Evolutionary conservation across 805 yeast genomes (phyloP), one percentile per base, ranked within the genome.

Genomic region (Kuraishia hungarica): DNA sequence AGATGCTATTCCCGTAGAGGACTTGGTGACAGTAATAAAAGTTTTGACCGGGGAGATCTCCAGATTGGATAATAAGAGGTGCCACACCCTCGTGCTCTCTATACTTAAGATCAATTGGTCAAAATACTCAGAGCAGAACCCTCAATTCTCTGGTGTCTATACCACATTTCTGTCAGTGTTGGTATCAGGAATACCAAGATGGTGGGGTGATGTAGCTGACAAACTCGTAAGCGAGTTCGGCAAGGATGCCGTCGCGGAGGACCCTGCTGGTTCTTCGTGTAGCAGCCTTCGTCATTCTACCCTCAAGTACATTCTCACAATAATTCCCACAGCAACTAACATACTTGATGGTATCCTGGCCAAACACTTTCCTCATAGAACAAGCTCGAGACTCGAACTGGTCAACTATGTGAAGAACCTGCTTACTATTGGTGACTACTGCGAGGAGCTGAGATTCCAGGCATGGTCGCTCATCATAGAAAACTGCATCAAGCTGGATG

Each of bases 391-490:
- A 26, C 66, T 62, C 15, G 79, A 78, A 48, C 69, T 86, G 53
- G 75, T 81, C 20, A 81, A 83, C 61, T 93, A 88, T 67, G 80
- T 87, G 15, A 66, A 73, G 24, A 91, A 93, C 66, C 66, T 89
- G 52, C 71, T 92, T 53, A 65, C 65, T 24, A 67, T 89, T 26
- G 72, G 83, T 39, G 74, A 76, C 10, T 92, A 93, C 68, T 88
- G 94, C 59, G 81, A 83, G 2, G 97, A 91, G 61, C 72, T 91
- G 59, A 83, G 84, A 61, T 79, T 79, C 59, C 82, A 82, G 51
- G 76, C 89, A 6, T 92, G 97, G 97, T 84, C 87, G 22, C 69
- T 89, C 56, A 76, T 92, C 17, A 73, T 91, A 47, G 97, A 93
- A 67, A 81, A 84, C 58, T 79, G 88, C 55, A 89, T 94, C 57